phyloP scores from a whole-genome alignment of 768 basidiomycete species.

The Tricholoma bakamatsutake region DNA sequence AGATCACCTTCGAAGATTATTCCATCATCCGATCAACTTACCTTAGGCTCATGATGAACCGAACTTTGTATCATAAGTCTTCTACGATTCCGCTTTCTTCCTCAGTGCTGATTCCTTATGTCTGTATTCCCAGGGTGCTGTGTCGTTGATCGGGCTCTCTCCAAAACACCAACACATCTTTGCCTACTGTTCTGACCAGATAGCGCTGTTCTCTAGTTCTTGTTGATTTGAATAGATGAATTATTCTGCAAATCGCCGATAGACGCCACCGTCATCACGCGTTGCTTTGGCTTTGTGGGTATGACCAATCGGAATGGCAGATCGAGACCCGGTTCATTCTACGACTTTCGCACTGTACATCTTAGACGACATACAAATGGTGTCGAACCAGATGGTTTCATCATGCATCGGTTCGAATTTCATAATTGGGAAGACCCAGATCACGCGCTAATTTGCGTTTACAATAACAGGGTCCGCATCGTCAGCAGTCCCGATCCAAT shows the following conservation, averaged over 20 bases:
- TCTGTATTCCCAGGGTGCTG: not conserved
- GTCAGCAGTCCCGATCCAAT: not conserved
- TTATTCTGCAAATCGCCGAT: too few species aligned
- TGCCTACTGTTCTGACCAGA: not conserved
- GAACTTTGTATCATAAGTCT: not conserved
- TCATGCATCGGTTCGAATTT: not conserved
- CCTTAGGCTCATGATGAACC: not conserved
- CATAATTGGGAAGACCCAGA: not conserved
- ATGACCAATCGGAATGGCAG: not conserved
- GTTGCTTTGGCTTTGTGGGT: not conserved
- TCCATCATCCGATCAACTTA: not conserved
- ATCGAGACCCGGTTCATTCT: not conserved
- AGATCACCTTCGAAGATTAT: not conserved
- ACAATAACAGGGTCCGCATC: not conserved
- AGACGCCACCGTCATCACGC: not conserved
- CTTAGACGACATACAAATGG: not conserved
- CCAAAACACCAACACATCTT: not conserved
- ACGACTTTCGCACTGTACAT: not conserved
- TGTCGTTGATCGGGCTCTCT: too few species aligned
- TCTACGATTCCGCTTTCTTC: not conserved
- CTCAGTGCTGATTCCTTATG: not conserved
- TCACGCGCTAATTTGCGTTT: not conserved
- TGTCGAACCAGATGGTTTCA: not conserved
- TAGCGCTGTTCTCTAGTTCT: not conserved
- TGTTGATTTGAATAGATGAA: not conserved